Evolutionary conservation across 139 green algal genomes (phyloP).

Genomic region (Spirogloea muscicola): DNA sequence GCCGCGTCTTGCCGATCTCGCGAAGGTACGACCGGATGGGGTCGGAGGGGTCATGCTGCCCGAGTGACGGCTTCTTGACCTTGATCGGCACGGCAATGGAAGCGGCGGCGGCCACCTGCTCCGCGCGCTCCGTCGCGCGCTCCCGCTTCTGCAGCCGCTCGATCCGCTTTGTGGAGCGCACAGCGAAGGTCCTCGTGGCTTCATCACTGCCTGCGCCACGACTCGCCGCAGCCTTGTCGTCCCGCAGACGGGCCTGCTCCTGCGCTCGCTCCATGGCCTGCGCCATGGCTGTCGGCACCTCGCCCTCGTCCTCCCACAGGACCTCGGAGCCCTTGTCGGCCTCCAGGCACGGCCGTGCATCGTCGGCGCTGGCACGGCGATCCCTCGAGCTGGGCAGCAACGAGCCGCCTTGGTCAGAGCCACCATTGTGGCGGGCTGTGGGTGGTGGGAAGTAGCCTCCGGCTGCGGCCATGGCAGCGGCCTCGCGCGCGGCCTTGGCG

Average conservation of each 20-base stretch:
- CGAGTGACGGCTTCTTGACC: background rate
- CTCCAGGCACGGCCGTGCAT: background rate
- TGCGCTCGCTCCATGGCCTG: too few species aligned
- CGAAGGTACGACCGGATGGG: background rate
- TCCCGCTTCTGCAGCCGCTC: background rate
- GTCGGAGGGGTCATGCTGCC: background rate
- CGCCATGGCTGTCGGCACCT: background rate
- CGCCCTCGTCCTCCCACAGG: background rate
- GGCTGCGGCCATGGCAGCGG: conserved; percentile 10
- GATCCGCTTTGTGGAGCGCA: background rate
- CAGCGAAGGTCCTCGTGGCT: too few species aligned
- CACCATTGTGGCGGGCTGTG: too few species aligned
- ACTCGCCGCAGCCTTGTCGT: too few species aligned
- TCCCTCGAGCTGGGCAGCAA: background rate
- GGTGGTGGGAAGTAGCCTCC: too few species aligned
- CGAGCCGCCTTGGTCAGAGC: too few species aligned
- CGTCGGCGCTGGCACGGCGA: background rate
- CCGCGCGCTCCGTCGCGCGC: background rate
- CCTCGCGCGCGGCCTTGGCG: conserved; percentile 12
- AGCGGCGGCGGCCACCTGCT: background rate
- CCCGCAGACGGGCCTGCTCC: too few species aligned
- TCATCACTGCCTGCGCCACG: too few species aligned
- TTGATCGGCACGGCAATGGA: background rate
- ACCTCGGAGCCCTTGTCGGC: background rate
- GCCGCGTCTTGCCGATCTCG: conserved; percentile 33